Evolutionary conservation across 768 basidiomycete genomes (phyloP), one percentile per base, ranked within the genome.

Genomic region (Lactarius vividus): DNA sequence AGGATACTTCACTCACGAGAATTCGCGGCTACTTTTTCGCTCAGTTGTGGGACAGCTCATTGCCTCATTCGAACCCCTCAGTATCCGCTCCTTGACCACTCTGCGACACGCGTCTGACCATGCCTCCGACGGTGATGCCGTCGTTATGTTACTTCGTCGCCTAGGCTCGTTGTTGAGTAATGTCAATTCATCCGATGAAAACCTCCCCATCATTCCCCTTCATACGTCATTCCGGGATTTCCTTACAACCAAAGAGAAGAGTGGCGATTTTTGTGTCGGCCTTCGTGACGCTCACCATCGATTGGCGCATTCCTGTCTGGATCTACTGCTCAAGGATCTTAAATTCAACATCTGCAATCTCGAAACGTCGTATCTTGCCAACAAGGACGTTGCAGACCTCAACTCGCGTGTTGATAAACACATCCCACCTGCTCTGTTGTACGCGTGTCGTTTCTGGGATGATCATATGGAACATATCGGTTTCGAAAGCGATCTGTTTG

Each of bases 111-210:
- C 39, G 10, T 37, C 35, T 5, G 13, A 52, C 5, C 5, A 6
- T 3, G 13, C 26, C 6, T 37, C 13, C 18, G 18, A 20, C 4
- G 16, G 4, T 3, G n/a, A 16, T 20, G 44, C 60, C 9, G n/a
- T 52, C n/a, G 8, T 18, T 8, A 15, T 6, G 1, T 9, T 61
- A 11, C 28, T 61, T 4, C n/a, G 44, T 35, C 26, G 40, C 60
- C 44, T 61, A 13, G 46, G 60, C 44, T 37, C 60, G 1, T 31
- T 61, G 28, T 37, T 61, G 33, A 53, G 29, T 9, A 61, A 61
- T n/a, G 60, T 61, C 10, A 29, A 44, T 18, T 52, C 60, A 0
- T 16, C 31, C 5, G 52, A 61, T 53, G 29, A 6, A 9, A 35
- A 44, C 10, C 52, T 53, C 35, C 60, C 60, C 7, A 35, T 46